Evolutionary conservation across 352 stramenopile genomes (phyloP), one percentile per base, ranked within the genome.

Genomic region (Pythium biforme): DNA sequence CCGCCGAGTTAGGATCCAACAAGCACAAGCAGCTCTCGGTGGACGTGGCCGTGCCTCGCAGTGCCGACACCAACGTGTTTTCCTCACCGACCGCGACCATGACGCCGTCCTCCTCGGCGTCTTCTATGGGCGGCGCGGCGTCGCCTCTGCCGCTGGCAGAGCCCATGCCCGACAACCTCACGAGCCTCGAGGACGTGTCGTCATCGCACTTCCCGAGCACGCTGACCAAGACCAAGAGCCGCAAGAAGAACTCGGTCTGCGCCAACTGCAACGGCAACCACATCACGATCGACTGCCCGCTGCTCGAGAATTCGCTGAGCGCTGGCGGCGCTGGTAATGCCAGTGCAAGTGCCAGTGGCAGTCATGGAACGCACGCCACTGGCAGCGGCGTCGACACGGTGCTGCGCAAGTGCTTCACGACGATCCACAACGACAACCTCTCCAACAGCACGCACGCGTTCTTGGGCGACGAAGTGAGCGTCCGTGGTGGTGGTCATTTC

Each of bases 381-480:
- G 37, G 22, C 14, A 53, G 61, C 12, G 52, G 60, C 26, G 79
- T 92, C 11, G 86, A 92, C 56, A 91, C 83, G 29, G 76, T 89
- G 49, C 70, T 94, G n/a, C 82, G 86, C 47, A 94, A 93, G 61
- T 90, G 80, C 63, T 94, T 89, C 58, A 94, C 86, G 33, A 92
- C 82, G 9, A 86, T 92, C 41, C 86, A 94, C 69, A 94, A 94
- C 58, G 82, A 89, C 67, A 91, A 91, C 54, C 70, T 89, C 48
- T 79, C 79, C 19, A 94, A 94, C 70, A 93, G 83, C 60, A 92
- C 86, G 6, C 83, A 92, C 50, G 82, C 86, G 7, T 94, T 93
- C 67, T 39, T 94, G 52, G 86, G 86, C 9, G 86, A 94, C 43
- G 86, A 94, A 77, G 83, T 90, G n/a, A 93, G 83, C 68, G 83